Base-by-base conservation (phyloP, 2,329 filamentous ascomycete species). In the Sarocladium strictum region DNA sequence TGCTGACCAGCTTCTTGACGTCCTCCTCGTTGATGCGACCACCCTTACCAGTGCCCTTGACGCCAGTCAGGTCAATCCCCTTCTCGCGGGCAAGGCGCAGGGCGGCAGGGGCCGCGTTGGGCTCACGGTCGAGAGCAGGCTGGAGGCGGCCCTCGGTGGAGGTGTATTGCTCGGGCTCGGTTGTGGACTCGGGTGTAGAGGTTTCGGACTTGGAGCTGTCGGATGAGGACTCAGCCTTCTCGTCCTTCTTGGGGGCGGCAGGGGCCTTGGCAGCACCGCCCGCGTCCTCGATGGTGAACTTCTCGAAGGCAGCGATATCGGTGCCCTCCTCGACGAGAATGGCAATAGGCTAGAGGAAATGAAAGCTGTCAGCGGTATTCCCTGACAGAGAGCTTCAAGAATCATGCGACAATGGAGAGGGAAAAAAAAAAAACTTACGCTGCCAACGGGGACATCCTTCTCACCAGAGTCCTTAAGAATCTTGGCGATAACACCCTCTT, bases 401-500 rank as follows among this genome's bases (percentile, higher is more conserved):
- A 7, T 32, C 19, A 43, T 43, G 58, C 50, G 40, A 58, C 58
- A 55, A 53, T 54, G 56, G 57, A 61, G 53, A 55, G 29, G 40
- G 54, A 41, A 32, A 45, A 40, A 19, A 53, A 19, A 37, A 50
- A 38, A 37, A 84, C 90, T 77, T 84, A 99, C 94, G 74, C 88
- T 94, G 72, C 94, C 94, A 65, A 99, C 91, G 27, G 93, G 72
- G 59, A 99, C 78, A 71, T 99, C 94, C 80, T 97, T 99, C 73
- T 87, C 87, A 61, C 95, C 95, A 57, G 87, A 86, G 45, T 96
- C 89, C 77, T 91, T 94, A 67, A 99, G 79, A 60, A 97, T 82
- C 82, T 96, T 96, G 66, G 94, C 93, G 63, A 99, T 81, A 58
- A 96, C 83, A 78, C 93, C 94, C 71, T 97, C 94, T 68, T 99